Conservation (phyloP, 768 basidiomycete species). For the Lactarius akahatsu region DNA sequence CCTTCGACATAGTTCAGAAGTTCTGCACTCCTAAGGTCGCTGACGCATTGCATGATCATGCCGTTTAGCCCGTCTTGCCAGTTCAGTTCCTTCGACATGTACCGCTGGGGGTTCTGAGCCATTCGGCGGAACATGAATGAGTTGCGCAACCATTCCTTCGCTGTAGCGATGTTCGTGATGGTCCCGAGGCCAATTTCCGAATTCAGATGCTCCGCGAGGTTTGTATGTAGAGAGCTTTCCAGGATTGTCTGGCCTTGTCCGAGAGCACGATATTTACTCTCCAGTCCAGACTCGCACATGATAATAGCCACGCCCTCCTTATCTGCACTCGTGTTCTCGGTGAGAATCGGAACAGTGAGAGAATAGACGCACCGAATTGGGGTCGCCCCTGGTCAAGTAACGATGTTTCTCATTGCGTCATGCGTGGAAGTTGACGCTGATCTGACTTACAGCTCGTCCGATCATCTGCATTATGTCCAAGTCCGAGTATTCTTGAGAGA, state of each 20-base stretch:
- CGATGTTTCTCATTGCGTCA: not conserved
- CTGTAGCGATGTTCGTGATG: constrained; percentile 65
- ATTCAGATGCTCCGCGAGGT: constrained; percentile 89
- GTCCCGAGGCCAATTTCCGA: constrained; percentile 89
- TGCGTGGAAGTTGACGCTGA: not conserved
- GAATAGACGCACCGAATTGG: constrained; percentile 66
- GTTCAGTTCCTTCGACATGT: constrained; percentile 57
- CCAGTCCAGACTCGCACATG: constrained; percentile 71
- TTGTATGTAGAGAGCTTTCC: constrained; percentile 82
- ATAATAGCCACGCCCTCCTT: constrained; percentile 82
- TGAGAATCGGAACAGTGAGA: not conserved
- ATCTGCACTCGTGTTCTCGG: constrained; percentile 45
- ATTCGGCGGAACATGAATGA: constrained; percentile 90
- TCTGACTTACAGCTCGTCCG: constrained; percentile 72
- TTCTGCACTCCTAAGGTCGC: constrained; percentile 57
- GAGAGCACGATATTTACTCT: constrained; percentile 68
- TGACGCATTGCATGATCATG: constrained; percentile 66
- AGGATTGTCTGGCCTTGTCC: constrained; percentile 71
- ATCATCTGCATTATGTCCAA: constrained; percentile 96
- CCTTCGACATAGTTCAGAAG: constrained; percentile 51
- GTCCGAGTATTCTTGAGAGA: constrained; percentile 81
- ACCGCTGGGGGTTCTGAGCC: constrained; percentile 77
- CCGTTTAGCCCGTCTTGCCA: constrained; percentile 75
- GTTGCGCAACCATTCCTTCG: constrained; percentile 77
- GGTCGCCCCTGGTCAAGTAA: constrained; percentile 66